These are phyloP conservation scores for Pichia cabralensis DNA, from an alignment of 805 yeast genomes.

Conservation along the genomic window DNA sequence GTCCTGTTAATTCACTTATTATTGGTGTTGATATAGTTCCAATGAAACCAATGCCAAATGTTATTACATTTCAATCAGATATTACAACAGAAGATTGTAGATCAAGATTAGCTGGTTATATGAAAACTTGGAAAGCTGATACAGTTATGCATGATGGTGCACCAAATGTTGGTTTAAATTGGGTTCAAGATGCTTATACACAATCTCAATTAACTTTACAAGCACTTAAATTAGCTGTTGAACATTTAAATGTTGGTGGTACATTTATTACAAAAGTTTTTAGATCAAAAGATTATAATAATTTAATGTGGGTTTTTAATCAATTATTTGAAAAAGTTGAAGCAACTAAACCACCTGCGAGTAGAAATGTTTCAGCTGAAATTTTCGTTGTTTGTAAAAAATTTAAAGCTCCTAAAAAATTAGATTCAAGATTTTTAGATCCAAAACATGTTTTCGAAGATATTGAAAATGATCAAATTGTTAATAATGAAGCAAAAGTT, in stretches of 20 bases:
- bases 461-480: conserved; percentile 59
- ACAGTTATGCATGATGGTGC: conserved; percentile 99
- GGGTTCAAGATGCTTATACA: conserved; percentile 99
- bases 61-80: conserved; percentile 90
- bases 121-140: conserved; percentile 99
- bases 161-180: conserved; percentile 98
- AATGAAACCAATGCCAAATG: conserved; percentile 91
- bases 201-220: conserved; percentile 94
- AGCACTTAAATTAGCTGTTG: conserved; percentile 89
- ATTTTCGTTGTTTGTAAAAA: conserved; percentile 95
- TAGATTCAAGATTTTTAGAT: conserved; percentile 88
- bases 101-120: conserved; percentile 84
- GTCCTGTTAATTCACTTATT: conserved; percentile 88
- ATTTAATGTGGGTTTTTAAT: conserved; percentile 93
- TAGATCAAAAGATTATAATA: conserved; percentile 98
- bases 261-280: conserved; percentile 93
- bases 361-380: conserved; percentile 98
- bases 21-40: conserved; percentile 99
- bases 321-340: conserved; percentile 94
- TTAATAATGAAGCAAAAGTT: conserved; percentile 81
- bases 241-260: conserved; percentile 84
- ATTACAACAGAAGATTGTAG: conserved; percentile 98
- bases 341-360: conserved; percentile 98
- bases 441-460: conserved; percentile 94
- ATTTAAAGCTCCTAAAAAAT: conserved; percentile 89